A percentile compares a stretch with the other conserved stretches of the same genome.
Evolutionary conservation across 257 asterid genomes (phyloP).

Genomic region (Scutellaria barbata): DNA sequence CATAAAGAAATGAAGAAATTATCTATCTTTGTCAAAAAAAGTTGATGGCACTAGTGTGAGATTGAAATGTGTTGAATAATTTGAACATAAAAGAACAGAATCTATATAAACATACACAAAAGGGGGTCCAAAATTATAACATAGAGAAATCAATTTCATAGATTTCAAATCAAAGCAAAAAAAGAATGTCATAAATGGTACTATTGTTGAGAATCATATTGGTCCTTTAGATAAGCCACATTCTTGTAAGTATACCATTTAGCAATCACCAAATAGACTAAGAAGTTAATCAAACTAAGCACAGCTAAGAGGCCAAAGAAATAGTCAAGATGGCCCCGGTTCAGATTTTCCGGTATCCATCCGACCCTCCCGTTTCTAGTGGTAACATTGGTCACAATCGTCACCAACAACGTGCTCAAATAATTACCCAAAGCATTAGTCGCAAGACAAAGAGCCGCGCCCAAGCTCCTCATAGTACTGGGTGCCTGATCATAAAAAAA

Average conservation of each 20-base stretch:
- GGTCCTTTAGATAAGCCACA: slow-evolving; percentile 32
- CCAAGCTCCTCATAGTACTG: slow-evolving; percentile 80
- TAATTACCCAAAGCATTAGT: slow-evolving; percentile 76
- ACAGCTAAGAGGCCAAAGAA: slow-evolving; percentile 71
- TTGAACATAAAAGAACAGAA: neutral
- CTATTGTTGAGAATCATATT: neutral
- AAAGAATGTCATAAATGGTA: too few relatives aligned
- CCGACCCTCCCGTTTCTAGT: slow-evolving; percentile 58
- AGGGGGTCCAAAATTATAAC: neutral
- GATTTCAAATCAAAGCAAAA: neutral
- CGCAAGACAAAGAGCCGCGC: slow-evolving; percentile 73
- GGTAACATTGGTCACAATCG: slow-evolving; percentile 54
- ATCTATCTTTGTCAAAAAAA: slow-evolving; percentile 27
- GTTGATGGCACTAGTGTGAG: neutral
- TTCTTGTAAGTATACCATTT: slow-evolving; percentile 79
- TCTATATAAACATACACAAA: too few relatives aligned
- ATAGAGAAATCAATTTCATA: neutral
- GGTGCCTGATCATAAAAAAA: slow-evolving; percentile 95
- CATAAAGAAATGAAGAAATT: neutral
- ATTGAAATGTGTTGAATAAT: neutral
- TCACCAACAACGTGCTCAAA: slow-evolving; percentile 62
- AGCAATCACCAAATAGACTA: slow-evolving; percentile 54
- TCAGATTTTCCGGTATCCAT: slow-evolving; percentile 83
- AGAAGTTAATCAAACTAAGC: slow-evolving; percentile 64
- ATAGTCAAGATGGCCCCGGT: slow-evolving; percentile 82